A percentile compares a stretch with the other conserved stretches of the same genome.
Conservation (phyloP, 2,329 filamentous ascomycete species). For the Claviceps pazoutovae region DNA sequence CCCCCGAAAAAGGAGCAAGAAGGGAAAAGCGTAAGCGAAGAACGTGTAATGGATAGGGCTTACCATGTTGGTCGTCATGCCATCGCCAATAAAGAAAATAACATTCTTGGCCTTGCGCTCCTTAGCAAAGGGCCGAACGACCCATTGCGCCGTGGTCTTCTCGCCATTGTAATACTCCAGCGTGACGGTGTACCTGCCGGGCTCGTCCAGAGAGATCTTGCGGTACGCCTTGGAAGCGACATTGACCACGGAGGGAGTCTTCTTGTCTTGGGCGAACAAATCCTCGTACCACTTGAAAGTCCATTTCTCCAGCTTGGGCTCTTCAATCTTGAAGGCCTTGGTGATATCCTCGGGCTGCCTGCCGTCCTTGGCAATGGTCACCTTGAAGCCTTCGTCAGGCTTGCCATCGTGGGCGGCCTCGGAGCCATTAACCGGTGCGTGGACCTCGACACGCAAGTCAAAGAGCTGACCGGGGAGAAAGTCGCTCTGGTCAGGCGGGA, state of each 20-base stretch:
- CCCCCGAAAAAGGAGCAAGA: background rate
- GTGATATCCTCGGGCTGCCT: slow-evolving; percentile 38
- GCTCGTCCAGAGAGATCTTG: slow-evolving; percentile 60
- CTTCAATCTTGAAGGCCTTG: slow-evolving; percentile 53
- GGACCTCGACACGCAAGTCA: slow-evolving; percentile 70
- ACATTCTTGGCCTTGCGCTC: slow-evolving; percentile 72
- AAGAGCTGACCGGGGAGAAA: slow-evolving; percentile 76
- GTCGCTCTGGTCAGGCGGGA: slow-evolving; percentile 55
- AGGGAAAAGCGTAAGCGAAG: background rate
- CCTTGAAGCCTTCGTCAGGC: slow-evolving; percentile 62
- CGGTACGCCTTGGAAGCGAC: slow-evolving; percentile 71
- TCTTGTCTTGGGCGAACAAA: slow-evolving; percentile 60
- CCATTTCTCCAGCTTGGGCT: slow-evolving; percentile 68
- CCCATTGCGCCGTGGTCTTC: slow-evolving; percentile 62
- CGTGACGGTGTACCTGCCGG: slow-evolving; percentile 65
- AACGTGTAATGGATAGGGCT: background rate
- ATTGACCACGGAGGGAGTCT: slow-evolving; percentile 58
- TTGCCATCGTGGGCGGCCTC: slow-evolving; percentile 57
- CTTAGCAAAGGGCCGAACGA: slow-evolving; percentile 55
- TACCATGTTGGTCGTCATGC: slow-evolving; percentile 60
- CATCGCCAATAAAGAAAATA: slow-evolving; percentile 68
- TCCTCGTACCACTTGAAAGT: slow-evolving; percentile 78
- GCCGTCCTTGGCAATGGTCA: slow-evolving; percentile 56
- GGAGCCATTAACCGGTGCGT: slow-evolving; percentile 68
- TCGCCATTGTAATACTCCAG: slow-evolving; percentile 61